phyloP scores from a whole-genome alignment of 1,139 yeast genomes.

The Tardiomyces depauwii region DNA sequence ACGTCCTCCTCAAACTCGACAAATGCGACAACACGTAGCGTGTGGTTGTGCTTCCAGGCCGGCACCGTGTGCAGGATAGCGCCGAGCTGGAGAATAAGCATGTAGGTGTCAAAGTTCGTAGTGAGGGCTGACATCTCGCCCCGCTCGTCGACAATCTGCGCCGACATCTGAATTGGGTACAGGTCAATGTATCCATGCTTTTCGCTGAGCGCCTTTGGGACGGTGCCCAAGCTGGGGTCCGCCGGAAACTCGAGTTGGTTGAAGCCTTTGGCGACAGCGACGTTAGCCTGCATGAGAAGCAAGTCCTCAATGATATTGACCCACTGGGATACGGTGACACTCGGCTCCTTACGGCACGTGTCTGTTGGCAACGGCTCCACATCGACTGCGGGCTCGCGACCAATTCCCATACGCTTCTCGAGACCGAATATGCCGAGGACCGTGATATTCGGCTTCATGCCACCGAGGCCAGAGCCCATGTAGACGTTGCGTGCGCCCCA shows the following conservation, averaged over 20 bases:
- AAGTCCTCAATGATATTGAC: conserved; percentile 86
- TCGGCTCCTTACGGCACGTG: conserved; percentile 56
- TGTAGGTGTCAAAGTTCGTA: conserved; percentile 89
- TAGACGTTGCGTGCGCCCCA: conserved; percentile 97
- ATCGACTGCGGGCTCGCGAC: conserved; percentile 13
- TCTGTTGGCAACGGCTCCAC: conserved; percentile 62
- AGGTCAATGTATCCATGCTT: conserved; percentile 59
- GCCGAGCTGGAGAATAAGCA: conserved; percentile 83
- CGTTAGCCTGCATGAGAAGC: conserved; percentile 83
- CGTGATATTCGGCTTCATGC: conserved; percentile 93
- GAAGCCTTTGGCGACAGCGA: conserved; percentile 89
- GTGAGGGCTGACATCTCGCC: conserved; percentile 62
- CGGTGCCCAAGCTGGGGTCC: background rate
- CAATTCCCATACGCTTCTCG: conserved; percentile 6
- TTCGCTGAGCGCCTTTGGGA: conserved; percentile 9
- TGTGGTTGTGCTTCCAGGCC: conserved; percentile 73
- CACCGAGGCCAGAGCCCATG: conserved; percentile 89
- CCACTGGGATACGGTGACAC: conserved; percentile 72
- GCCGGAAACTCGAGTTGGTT: conserved; percentile 46
- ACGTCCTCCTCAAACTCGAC: conserved; percentile 69
- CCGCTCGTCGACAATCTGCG: conserved; percentile 51
- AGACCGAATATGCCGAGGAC: conserved; percentile 80
- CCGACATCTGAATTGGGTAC: conserved; percentile 95
- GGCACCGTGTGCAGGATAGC: conserved; percentile 89
- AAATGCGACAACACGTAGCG: conserved; percentile 72